Percentiles rank a stretch among this genome's conserved stretches.
phyloP scores from a whole-genome alignment of 805 yeast species.

The Aciculoconidium aculeatum region DNA sequence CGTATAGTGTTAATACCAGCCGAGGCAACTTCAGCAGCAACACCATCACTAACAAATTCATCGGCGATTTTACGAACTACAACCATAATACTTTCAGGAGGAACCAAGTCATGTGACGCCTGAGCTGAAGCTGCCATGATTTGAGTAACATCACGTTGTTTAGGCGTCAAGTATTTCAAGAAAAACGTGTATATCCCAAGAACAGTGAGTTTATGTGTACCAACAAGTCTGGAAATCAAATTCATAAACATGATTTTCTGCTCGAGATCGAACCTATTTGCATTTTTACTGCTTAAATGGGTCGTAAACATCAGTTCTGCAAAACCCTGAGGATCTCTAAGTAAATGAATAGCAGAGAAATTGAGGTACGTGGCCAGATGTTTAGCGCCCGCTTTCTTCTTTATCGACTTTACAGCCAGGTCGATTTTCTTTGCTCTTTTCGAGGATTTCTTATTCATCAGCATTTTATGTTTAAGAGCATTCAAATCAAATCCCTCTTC shows the following conservation, averaged over 20 bases:
- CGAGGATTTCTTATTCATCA: slow-evolving; percentile 73
- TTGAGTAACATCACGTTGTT: slow-evolving; percentile 90
- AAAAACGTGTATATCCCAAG: slow-evolving; percentile 86
- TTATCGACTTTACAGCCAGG: slow-evolving; percentile 60
- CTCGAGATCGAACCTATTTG: slow-evolving; percentile 72
- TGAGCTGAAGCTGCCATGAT: slow-evolving; percentile 97
- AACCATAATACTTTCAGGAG: slow-evolving; percentile 82
- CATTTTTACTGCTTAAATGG: slow-evolving; percentile 65
- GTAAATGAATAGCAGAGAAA: slow-evolving; percentile 88
- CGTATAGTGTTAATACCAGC: slow-evolving; percentile 96
- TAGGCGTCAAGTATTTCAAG: slow-evolving; percentile 87
- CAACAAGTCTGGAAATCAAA: slow-evolving; percentile 80
- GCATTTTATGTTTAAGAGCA: slow-evolving; percentile 72
- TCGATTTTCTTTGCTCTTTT: slow-evolving; percentile 80
- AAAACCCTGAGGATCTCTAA: slow-evolving; percentile 97
- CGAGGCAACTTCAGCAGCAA: slow-evolving; percentile 94
- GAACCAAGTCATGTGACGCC: slow-evolving; percentile 93
- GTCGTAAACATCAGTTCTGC: slow-evolving; percentile 76
- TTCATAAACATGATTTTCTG: slow-evolving; percentile 88
- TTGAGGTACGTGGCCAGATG: slow-evolving; percentile 68
- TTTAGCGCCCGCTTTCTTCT: slow-evolving; percentile 54
- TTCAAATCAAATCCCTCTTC: slow-evolving; percentile 70
- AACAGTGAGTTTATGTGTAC: slow-evolving; percentile 89
- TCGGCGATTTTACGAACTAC: slow-evolving; percentile 91
- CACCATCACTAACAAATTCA: slow-evolving; percentile 98